Base-by-base conservation (phyloP, 768 basidiomycete genomes). In the Chalciporus pseudorubinellus region DNA sequence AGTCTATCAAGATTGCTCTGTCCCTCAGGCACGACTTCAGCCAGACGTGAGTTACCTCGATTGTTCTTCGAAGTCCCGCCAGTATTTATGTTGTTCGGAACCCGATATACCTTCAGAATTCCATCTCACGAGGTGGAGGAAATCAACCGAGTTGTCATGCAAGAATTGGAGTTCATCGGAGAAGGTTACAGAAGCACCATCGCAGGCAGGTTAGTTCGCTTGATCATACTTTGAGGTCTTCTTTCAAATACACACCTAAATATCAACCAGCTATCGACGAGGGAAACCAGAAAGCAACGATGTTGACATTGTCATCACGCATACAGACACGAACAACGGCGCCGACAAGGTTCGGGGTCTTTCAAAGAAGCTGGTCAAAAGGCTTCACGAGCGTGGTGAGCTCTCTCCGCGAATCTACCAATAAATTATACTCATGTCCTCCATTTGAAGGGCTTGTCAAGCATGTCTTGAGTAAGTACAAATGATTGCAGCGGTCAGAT, bases 261-360 rank as follows among this genome's bases (percentile, higher is more conserved):
- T 21, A 38, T 38, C 29, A 10, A 19, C 7, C 49, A 93, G 92
- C 6, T 91, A 94, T 69, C 82, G 95, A 24, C 74, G 94, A 49
- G 94, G 94, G 2, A 95, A 95, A 65, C 61, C 71, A 3, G 70
- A 82, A 53, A 90, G 87, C 61, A 90, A 87, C 60, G 94, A 97
- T 63, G 84, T 93, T 26, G 94, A 98, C 61, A 87, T 98, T 50
- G 81, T 97, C 1, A 87, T 95, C 63, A 88, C 85, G 31, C 89
- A 94, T 61, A 74, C 80, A 0, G 77, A 83, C 55, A 59, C 69
- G 46, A 57, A 67, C 39, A 66, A 62, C 5, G 79, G 77, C 9
- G 72, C 62, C 24, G 68, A 65, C 9, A 74, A 78, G 40, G 76
- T 86, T n/a, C 81, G 79, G 51, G 83, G 79, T 4, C 72, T 93